A percentile compares a stretch with the other conserved stretches of the same genome.
These are phyloP conservation scores for Themeda triandra DNA, from an alignment of 176 grass and related monocot genomes.

Conservation along the genomic window DNA sequence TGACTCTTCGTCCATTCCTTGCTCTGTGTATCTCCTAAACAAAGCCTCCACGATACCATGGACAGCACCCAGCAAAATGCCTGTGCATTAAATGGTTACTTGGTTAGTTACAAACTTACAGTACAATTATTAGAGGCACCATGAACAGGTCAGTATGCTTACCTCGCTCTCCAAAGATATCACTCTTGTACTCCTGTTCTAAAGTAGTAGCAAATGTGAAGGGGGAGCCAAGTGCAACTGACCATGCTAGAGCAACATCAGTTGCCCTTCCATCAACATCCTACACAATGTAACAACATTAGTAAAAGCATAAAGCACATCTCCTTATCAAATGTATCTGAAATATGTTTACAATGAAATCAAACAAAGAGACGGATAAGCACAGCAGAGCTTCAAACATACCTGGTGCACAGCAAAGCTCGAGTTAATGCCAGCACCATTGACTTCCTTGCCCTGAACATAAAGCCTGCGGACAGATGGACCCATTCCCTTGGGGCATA, in stretches of 20 bases:
- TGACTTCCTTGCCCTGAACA: conserved; percentile 83
- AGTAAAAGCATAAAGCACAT: background rate
- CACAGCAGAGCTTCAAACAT: background rate
- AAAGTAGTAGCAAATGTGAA: conserved; percentile 81
- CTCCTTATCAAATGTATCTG: background rate
- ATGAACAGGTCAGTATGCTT: background rate
- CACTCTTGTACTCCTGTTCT: conserved; percentile 75
- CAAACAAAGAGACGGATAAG: background rate
- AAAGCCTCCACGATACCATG: conserved; percentile 74
- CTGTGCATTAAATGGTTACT: conserved; percentile 21
- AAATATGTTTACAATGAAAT: background rate
- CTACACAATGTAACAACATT: conserved; percentile 36
- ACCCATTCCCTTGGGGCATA: conserved; percentile 90
- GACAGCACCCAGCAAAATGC: conserved; percentile 77
- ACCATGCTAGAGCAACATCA: conserved; percentile 84
- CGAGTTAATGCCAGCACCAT: conserved; percentile 85
- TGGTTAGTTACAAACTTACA: background rate
- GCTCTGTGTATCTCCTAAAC: conserved; percentile 74
- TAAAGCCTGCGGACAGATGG: conserved; percentile 82
- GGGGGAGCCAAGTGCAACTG: conserved; percentile 76
- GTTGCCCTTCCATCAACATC: conserved; percentile 77
- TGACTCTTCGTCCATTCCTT: conserved; percentile 67
- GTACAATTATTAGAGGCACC: background rate
- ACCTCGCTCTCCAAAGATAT: conserved; percentile 63
- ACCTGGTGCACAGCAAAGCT: conserved; percentile 97